Conservation (phyloP, 371 early-diverging fungal genomes). For the Thermomucor indicae-seudaticae region DNA sequence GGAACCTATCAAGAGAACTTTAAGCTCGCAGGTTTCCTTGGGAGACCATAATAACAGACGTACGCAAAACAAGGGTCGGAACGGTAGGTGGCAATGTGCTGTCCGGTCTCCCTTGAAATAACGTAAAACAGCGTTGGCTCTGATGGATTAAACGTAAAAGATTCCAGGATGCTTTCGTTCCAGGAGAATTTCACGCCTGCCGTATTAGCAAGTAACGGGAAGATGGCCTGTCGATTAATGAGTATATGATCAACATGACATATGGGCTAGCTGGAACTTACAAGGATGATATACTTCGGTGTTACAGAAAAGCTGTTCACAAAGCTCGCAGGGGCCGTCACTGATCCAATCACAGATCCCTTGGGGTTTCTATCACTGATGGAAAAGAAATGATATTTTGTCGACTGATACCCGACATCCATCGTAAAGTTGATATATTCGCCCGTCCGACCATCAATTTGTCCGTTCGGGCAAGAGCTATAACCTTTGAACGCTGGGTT, state of each 20-base stretch:
- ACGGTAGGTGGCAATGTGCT: constrained; percentile 62
- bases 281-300: constrained; percentile 64
- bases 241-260: background rate
- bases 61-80: constrained; percentile 58
- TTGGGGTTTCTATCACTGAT: constrained; percentile 56
- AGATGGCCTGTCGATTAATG: constrained; percentile 34
- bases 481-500: constrained; percentile 70
- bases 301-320: constrained; percentile 75
- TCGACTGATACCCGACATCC: constrained; percentile 64
- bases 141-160: constrained; percentile 53
- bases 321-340: constrained; percentile 61
- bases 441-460: constrained; percentile 62
- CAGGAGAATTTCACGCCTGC: constrained; percentile 68
- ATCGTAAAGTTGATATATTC: constrained; percentile 73
- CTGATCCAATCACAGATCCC: constrained; percentile 61
- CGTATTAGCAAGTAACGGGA: constrained; percentile 52
- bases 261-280: constrained; percentile 7
- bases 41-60: constrained; percentile 1
- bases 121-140: constrained; percentile 67
- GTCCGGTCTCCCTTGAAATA: constrained; percentile 63
- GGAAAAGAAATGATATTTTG: constrained; percentile 65
- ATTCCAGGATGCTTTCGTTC: constrained; percentile 67
- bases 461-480: constrained; percentile 66
- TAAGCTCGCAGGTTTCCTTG: background rate
- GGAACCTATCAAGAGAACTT: constrained; percentile 41